phyloP scores from a whole-genome alignment of 1,284 basidiomycete species.

The Coriolopsis trogii region DNA sequence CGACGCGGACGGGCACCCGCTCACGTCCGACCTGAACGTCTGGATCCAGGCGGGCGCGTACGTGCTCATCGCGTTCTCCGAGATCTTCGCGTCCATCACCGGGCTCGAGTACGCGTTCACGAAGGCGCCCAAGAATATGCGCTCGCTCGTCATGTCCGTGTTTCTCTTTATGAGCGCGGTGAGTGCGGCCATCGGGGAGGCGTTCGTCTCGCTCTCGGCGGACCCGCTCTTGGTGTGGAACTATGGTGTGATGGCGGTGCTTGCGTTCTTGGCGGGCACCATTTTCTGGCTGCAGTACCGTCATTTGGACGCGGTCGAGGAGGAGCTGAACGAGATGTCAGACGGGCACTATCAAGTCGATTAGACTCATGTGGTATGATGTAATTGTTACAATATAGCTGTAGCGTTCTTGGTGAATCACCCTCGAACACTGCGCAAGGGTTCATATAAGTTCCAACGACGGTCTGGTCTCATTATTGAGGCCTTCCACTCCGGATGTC shows the following conservation, averaged over 20 bases:
- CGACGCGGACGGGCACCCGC: constrained; percentile 43
- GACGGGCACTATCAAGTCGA: constrained; percentile 40
- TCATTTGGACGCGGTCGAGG: constrained; percentile 63
- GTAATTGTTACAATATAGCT: too few species aligned
- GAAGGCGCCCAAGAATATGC: constrained; percentile 84
- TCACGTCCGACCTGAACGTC: constrained; percentile 67
- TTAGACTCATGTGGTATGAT: too few species aligned
- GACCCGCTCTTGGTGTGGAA: constrained; percentile 63
- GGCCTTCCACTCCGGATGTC: too few species aligned
- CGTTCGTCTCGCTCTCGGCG: constrained; percentile 50
- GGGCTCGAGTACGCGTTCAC: constrained; percentile 90
- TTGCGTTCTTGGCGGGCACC: constrained; percentile 43
- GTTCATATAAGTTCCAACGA: too few species aligned
- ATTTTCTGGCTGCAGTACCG: constrained; percentile 68
- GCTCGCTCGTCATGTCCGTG: constrained; percentile 73
- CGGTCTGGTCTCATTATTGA: too few species aligned
- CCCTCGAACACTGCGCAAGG: neutral
- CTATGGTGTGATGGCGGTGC: constrained; percentile 44
- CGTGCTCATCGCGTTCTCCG: constrained; percentile 69
- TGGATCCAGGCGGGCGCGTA: constrained; percentile 78
- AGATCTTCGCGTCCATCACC: constrained; percentile 88
- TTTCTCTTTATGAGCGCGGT: constrained; percentile 76
- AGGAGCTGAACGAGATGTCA: constrained; percentile 56
- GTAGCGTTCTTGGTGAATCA: too few species aligned
- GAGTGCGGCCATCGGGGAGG: constrained; percentile 67